A percentile compares a stretch with the other conserved stretches of the same genome.
These are phyloP conservation scores for Alternaria gansuensis DNA, from an alignment of 2,329 filamentous ascomycete species.

Conservation along the genomic window DNA sequence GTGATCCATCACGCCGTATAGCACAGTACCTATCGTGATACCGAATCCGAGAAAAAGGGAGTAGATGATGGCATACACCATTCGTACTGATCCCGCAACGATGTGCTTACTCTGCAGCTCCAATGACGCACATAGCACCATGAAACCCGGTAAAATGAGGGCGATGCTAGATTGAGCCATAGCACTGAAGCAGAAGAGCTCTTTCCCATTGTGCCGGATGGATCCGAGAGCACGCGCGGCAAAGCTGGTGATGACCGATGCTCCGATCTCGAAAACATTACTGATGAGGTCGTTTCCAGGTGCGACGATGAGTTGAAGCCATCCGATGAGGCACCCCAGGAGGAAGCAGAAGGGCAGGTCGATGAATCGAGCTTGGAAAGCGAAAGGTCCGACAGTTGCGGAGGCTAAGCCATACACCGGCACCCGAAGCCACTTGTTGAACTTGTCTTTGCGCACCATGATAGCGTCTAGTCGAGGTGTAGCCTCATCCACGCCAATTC, in stretches of 20 bases:
- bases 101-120: slow-evolving; percentile 60
- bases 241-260: slow-evolving; percentile 61
- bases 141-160: slow-evolving; percentile 61
- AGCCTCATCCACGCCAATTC: slow-evolving; percentile 76
- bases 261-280: slow-evolving; percentile 61
- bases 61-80: slow-evolving; percentile 64
- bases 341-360: slow-evolving; percentile 81
- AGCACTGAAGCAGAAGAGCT: slow-evolving; percentile 61
- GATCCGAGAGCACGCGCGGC: slow-evolving; percentile 60
- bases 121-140: slow-evolving; percentile 60
- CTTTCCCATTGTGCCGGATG: slow-evolving; percentile 52
- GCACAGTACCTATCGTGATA: slow-evolving; percentile 61
- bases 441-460: slow-evolving; percentile 65
- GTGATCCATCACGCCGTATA: slow-evolving; percentile 60
- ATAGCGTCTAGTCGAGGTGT: slow-evolving; percentile 70
- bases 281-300: slow-evolving; percentile 76
- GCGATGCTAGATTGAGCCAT: slow-evolving; percentile 61
- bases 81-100: slow-evolving; percentile 61
- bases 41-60: slow-evolving; percentile 62
- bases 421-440: slow-evolving; percentile 60
- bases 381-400: slow-evolving; percentile 79
- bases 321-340: slow-evolving; percentile 76
- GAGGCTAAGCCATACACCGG: slow-evolving; percentile 79
- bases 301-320: slow-evolving; percentile 77
- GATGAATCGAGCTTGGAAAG: slow-evolving; percentile 77